Percentiles rank a stretch among this genome's conserved stretches.
phyloP scores from a whole-genome alignment of 2,329 filamentous ascomycete genomes.

The Stachybotrys elegans region DNA sequence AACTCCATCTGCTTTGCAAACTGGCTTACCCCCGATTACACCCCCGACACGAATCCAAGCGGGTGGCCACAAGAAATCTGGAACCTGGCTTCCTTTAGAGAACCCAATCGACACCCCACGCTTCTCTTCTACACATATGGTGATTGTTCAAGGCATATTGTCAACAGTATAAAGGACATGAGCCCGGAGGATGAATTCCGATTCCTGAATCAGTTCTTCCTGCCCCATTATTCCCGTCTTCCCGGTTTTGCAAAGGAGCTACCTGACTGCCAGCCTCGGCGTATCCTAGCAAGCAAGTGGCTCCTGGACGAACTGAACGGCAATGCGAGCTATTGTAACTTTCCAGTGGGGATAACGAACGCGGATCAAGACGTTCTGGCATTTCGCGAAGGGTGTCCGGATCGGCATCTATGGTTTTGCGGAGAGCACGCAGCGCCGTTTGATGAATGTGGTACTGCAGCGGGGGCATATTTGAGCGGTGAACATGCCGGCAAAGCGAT shows the following conservation, averaged over 20 bases:
- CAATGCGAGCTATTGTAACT: slow-evolving; percentile 79
- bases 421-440: slow-evolving; percentile 91
- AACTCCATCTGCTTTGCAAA: slow-evolving; percentile 64
- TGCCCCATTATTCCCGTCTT: slow-evolving; percentile 72
- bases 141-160: slow-evolving; percentile 52
- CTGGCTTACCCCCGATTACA: slow-evolving; percentile 69
- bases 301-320: slow-evolving; percentile 73
- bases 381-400: slow-evolving; percentile 58
- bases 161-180: slow-evolving; percentile 34
- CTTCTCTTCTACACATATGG: slow-evolving; percentile 80
- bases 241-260: slow-evolving; percentile 56
- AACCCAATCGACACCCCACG: slow-evolving; percentile 63
- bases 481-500: neutral
- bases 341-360: slow-evolving; percentile 66
- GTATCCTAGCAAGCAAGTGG: slow-evolving; percentile 70
- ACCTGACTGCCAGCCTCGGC: slow-evolving; percentile 56
- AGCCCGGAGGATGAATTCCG: slow-evolving; percentile 50
- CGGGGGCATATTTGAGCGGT: slow-evolving; percentile 42
- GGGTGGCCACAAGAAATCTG: slow-evolving; percentile 73
- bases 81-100: slow-evolving; percentile 65
- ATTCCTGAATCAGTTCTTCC: slow-evolving; percentile 51
- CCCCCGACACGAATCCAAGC: slow-evolving; percentile 52
- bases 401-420: slow-evolving; percentile 73
- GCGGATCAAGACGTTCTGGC: slow-evolving; percentile 68
- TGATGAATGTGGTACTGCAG: slow-evolving; percentile 88